Conservation (phyloP, 1,284 basidiomycete genomes). For the Cryptococcus amylolentus region DNA sequence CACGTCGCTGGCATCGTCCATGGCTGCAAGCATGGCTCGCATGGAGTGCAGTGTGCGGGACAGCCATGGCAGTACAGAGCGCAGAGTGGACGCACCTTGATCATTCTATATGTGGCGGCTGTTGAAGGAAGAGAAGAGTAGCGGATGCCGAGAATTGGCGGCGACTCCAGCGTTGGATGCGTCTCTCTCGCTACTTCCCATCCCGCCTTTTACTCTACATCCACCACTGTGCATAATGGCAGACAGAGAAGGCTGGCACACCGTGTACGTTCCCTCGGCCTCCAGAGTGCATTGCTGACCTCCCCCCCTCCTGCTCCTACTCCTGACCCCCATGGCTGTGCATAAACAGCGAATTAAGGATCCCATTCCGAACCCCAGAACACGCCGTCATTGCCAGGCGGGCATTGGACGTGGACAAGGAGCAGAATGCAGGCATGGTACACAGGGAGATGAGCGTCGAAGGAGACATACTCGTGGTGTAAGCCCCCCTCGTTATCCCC, state of each 20-base stretch:
- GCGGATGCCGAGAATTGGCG: no score
- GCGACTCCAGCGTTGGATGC: neutral
- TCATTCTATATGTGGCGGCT: conserved; percentile 37
- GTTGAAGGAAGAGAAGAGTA: no score
- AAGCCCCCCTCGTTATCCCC: conserved; percentile 11
- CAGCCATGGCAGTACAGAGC: neutral
- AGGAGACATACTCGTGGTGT: conserved; percentile 68
- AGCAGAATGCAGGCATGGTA: conserved; percentile 73
- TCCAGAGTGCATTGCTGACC: neutral
- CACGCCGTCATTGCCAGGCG: conserved; percentile 75
- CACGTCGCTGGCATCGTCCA: neutral
- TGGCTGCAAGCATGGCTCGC: neutral
- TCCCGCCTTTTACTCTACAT: neutral
- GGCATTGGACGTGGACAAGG: conserved; percentile 77
- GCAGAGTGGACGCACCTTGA: conserved; percentile 50
- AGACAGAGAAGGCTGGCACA: conserved; percentile 26
- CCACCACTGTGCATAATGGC: neutral
- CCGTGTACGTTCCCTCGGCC: conserved; percentile 20
- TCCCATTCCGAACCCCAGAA: conserved; percentile 68
- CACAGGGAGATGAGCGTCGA: conserved; percentile 65
- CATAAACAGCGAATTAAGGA: conserved; percentile 60
- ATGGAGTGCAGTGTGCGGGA: neutral
- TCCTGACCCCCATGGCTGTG: neutral
- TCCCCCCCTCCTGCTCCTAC: neutral
- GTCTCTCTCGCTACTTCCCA: neutral